A percentile compares a stretch with the other conserved stretches of the same genome.
phyloP scores from a whole-genome alignment of 2,329 filamentous ascomycete genomes.

The Fusarium avenaceum region DNA sequence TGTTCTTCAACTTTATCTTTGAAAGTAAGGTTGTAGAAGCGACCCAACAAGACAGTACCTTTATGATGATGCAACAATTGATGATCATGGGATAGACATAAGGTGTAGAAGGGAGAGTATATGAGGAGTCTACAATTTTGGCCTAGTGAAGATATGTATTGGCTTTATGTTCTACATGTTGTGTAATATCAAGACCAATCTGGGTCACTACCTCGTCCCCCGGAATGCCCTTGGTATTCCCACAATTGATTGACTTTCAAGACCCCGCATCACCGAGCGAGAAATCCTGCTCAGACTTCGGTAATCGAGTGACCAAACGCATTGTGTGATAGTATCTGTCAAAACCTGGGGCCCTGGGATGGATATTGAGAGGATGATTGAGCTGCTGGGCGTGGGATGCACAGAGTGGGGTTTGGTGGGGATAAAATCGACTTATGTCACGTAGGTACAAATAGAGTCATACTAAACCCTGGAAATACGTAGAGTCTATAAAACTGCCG shows the following conservation, averaged over 20 bases:
- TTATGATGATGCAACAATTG: neutral
- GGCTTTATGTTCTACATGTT: neutral
- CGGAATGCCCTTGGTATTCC: neutral
- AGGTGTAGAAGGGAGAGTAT: neutral
- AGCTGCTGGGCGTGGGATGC: constrained; percentile 41
- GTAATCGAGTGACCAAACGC: constrained; percentile 20
- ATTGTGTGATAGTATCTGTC: constrained; percentile 5
- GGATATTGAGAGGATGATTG: constrained; percentile 6
- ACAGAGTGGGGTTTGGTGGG: constrained; percentile 33
- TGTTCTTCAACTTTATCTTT: neutral
- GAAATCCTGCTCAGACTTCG: neutral
- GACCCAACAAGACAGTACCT: neutral
- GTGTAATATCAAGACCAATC: neutral
- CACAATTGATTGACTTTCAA: constrained; percentile 3
- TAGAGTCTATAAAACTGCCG: neutral
- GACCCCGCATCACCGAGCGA: neutral
- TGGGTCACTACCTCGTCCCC: neutral
- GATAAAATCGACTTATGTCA: neutral
- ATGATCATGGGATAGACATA: constrained; percentile 1
- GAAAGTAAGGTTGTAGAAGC: neutral
- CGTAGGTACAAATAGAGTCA: neutral
- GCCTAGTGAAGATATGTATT: no score
- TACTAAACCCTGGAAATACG: neutral
- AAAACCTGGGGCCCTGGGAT: neutral
- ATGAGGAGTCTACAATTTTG: neutral